phyloP scores from a whole-genome alignment of 805 yeast species.

The Candida ascalaphidarum region DNA sequence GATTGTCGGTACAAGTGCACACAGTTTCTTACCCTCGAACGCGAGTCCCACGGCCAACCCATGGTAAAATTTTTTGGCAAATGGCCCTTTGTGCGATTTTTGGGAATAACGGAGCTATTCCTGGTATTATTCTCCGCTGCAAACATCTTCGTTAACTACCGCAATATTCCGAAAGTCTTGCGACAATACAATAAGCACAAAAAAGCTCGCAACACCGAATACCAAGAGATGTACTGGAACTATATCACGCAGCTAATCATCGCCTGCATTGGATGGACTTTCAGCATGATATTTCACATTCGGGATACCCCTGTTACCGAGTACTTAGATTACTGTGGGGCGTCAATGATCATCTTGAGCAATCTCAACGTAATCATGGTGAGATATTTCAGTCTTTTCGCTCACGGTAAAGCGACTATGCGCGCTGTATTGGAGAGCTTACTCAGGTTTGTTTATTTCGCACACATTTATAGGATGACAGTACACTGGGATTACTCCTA shows the following conservation, averaged over 20 bases:
- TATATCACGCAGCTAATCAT: conserved; percentile 18
- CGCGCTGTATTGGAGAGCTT: conserved; percentile 10
- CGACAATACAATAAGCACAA: conserved; percentile 15
- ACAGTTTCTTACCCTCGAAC: conserved; percentile 19
- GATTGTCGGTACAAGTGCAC: conserved; percentile 34
- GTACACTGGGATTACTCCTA: conserved; percentile 32
- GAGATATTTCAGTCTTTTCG: conserved; percentile 21
- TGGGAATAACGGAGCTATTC: conserved; percentile 28
- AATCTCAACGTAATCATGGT: conserved; percentile 26
- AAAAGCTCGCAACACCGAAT: conserved; percentile 6
- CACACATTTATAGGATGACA: conserved; percentile 20
- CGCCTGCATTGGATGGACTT: conserved; percentile 28
- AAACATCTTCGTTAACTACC: conserved; percentile 26
- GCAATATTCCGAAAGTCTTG: conserved; percentile 16
- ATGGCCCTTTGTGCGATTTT: conserved; percentile 32
- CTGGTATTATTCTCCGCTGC: conserved; percentile 26
- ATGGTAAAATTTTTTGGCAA: conserved; percentile 36
- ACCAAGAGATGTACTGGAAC: conserved; percentile 18
- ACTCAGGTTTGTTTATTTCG: conserved; percentile 10
- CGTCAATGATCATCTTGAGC: conserved; percentile 25
- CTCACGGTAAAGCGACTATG: conserved; percentile 1
- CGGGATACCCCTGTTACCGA: conserved; percentile 30
- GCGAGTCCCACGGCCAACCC: conserved; percentile 10
- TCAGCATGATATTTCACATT: conserved; percentile 29
- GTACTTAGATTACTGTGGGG: conserved; percentile 34